Evolutionary conservation across 2,329 filamentous ascomycete genomes (phyloP).

Genomic region (Colletotrichum shisoi): DNA sequence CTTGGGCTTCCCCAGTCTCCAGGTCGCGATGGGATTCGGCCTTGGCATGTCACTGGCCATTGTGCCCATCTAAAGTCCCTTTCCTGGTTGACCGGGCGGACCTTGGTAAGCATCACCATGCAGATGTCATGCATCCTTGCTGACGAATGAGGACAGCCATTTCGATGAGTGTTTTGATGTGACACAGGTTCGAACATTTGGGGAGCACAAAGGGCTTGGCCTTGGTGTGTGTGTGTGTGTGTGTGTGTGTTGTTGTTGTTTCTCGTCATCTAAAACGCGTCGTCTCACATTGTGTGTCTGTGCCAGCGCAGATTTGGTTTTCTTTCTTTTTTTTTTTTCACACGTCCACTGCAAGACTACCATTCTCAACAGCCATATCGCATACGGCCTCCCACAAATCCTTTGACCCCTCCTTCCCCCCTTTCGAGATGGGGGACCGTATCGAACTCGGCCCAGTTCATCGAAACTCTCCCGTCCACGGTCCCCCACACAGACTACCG

Average conservation of each 20-base stretch:
- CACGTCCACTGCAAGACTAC: neutral
- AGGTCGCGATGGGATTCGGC: conserved; percentile 50
- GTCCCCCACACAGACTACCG: conserved; percentile 1
- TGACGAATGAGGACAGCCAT: conserved; percentile 43
- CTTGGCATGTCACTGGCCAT: conserved; percentile 48
- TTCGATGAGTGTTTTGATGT: conserved; percentile 48
- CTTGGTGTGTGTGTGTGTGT: conserved; percentile 46
- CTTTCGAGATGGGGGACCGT: conserved; percentile 2
- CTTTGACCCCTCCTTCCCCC: neutral
- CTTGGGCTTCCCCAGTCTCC: conserved; percentile 44
- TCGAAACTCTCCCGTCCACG: conserved; percentile 14
- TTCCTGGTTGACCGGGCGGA: conserved; percentile 46
- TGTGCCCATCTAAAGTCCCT: conserved; percentile 46
- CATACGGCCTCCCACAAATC: neutral
- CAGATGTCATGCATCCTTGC: conserved; percentile 7
- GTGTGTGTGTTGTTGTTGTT: no score
- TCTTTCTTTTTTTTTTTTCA: neutral
- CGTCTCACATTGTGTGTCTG: conserved; percentile 12
- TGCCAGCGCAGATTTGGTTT: neutral
- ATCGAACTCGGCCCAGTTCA: conserved; percentile 2
- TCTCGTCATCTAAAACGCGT: conserved; percentile 3
- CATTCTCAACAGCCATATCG: conserved; percentile 19
- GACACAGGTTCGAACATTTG: conserved; percentile 51
- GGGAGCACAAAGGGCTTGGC: conserved; percentile 50
- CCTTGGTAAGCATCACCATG: conserved; percentile 42